phyloP scores from a whole-genome alignment of 306 rosid species.

The Comarum palustre region DNA sequence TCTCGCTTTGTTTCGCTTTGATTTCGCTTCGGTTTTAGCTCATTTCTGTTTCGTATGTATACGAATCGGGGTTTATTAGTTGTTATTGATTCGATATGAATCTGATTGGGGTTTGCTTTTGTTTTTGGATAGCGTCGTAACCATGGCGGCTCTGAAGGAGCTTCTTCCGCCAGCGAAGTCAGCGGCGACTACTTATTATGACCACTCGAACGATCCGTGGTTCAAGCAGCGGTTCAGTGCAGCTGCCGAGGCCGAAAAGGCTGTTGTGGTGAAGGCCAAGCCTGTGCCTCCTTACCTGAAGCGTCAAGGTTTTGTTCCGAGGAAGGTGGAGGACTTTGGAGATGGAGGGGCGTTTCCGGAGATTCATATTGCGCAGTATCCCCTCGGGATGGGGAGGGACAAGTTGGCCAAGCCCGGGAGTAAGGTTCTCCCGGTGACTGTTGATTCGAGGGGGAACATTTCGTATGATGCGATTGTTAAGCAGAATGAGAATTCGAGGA shows the following conservation, averaged over 20 bases:
- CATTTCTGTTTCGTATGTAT: background rate
- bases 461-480: slow-evolving; percentile 83
- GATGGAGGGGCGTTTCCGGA: slow-evolving; percentile 93
- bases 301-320: slow-evolving; percentile 77
- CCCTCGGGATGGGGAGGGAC: slow-evolving; percentile 78
- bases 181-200: slow-evolving; percentile 55
- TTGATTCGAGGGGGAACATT: slow-evolving; percentile 76
- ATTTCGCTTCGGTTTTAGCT: background rate
- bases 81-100: background rate
- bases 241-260: slow-evolving; percentile 51
- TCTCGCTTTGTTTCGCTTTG: background rate
- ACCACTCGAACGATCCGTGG: slow-evolving; percentile 86
- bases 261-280: slow-evolving; percentile 42
- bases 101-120: background rate
- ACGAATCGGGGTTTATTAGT: background rate
- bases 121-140: slow-evolving; percentile 3
- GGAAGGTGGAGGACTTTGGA: slow-evolving; percentile 77
- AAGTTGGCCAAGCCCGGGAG: slow-evolving; percentile 54
- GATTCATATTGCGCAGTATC: slow-evolving; percentile 88
- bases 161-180: slow-evolving; percentile 67
- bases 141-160: slow-evolving; percentile 69
- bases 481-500: slow-evolving; percentile 77
- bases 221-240: slow-evolving; percentile 72
- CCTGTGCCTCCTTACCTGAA: slow-evolving; percentile 67
- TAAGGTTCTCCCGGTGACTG: slow-evolving; percentile 70